Evolutionary conservation across 805 yeast species (phyloP), one percentile per base, ranked within the genome.

Genomic region (Teunomyces funiuensis): DNA sequence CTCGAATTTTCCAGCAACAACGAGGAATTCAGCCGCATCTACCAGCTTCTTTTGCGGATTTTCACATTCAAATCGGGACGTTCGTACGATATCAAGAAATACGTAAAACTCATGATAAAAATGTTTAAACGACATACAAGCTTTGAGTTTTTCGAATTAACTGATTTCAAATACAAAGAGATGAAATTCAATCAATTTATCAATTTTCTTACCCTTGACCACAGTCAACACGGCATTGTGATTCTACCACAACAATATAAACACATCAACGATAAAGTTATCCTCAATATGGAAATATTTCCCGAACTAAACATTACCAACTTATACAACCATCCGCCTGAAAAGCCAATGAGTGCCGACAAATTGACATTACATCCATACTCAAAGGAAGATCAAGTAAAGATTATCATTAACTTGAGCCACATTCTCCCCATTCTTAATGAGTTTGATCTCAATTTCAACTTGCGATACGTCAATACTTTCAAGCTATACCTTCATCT

Each of bases 361-460:
- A 6, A 5, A 14, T 11, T 10, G 8, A 29, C 34, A 5, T 14
- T 23, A 10, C 47, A 46, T 14, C 53, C 46, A 6, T 49, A 43
- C 25, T 40, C 52, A 4, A 44, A 23, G 13, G 49, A 39, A 14
- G 61, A 55, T 17, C 55, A 42, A 29, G 11, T 34, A 4, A 43
- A 47, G 9, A 30, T 58, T 6, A 33, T 53, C 22, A 26, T 42
- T 7, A 48, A 44, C 23, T 33, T 58, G 19, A 42, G 33, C n/a
- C 50, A 50, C 22, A 47, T 59, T 4, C 48, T 66, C 3, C 58
- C 63, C 1, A 50, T 57, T 8, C 44, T 66, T 15, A 51, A 50
- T 20, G 71, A 65, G 27, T 56, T 53, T 20, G 53, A 47, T 16
- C 45, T 60, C 7, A 42, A 51, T n/a, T 55, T 66, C 23, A 52